phyloP scores from a whole-genome alignment of 2,329 filamentous ascomycete species.

The Aspergillus fructus region DNA sequence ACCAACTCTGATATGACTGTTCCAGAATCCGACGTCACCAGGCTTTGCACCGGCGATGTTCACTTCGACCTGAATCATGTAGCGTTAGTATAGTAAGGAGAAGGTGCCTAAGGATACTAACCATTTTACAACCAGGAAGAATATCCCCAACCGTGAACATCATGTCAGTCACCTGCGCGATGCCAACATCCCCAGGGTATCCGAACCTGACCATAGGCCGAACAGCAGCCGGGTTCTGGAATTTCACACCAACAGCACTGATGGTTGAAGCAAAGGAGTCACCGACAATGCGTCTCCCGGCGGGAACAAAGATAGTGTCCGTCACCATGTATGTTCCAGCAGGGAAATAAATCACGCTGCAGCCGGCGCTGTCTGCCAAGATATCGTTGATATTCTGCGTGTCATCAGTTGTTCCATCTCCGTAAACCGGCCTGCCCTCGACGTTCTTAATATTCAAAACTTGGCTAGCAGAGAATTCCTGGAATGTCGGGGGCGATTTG shows the following conservation, averaged over 20 bases:
- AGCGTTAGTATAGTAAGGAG: background rate
- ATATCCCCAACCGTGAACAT: constrained; percentile 51
- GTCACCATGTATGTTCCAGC: constrained; percentile 54
- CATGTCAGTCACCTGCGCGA: constrained; percentile 53
- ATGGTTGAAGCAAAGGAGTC: constrained; percentile 53
- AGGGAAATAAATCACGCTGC: constrained; percentile 57
- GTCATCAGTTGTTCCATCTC: constrained; percentile 44
- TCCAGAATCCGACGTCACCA: constrained; percentile 54
- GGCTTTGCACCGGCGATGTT: constrained; percentile 49
- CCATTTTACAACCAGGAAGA: constrained; percentile 43
- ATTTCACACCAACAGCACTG: constrained; percentile 50
- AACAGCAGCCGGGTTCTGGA: constrained; percentile 44
- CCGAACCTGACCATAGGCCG: constrained; percentile 54
- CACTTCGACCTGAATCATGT: constrained; percentile 39
- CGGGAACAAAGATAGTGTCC: constrained; percentile 48
- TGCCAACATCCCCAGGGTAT: constrained; percentile 47
- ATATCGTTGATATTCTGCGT: constrained; percentile 37
- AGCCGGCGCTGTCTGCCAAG: constrained; percentile 34
- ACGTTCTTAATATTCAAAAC: constrained; percentile 51
- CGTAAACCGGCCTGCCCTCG: constrained; percentile 38
- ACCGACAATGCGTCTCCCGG: constrained; percentile 53
- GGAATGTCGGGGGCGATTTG: constrained; percentile 44
- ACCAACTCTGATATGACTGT: constrained; percentile 48
- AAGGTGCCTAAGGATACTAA: constrained; percentile 6
- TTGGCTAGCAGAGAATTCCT: constrained; percentile 40